Conservation (phyloP, 78 protist genomes). For the Speleostelium caveatum region DNA sequence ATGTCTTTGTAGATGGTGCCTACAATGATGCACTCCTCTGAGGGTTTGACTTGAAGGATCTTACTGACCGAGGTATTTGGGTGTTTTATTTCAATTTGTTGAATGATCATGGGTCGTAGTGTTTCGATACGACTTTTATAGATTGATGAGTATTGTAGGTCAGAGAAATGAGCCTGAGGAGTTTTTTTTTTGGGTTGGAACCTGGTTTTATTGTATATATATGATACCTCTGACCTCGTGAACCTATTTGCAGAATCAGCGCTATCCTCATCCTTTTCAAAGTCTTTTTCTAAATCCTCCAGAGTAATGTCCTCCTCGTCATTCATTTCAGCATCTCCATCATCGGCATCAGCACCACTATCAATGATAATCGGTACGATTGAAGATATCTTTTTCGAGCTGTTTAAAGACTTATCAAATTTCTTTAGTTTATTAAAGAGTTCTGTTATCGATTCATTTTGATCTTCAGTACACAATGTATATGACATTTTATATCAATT, state of each 20-base stretch:
- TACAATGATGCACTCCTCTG: constrained; percentile 60
- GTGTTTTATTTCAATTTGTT: neutral
- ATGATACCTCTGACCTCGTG: neutral
- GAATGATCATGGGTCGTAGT: constrained; percentile 20
- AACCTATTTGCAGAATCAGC: neutral
- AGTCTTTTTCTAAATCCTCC: too few relatives aligned
- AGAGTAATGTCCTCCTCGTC: too few relatives aligned
- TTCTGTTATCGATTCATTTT: neutral
- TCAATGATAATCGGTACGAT: neutral
- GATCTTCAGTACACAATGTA: neutral
- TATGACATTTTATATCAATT: neutral
- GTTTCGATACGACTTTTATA: constrained; percentile 47
- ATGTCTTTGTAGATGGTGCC: constrained; percentile 81
- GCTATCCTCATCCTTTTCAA: too few relatives aligned
- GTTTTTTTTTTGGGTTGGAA: neutral
- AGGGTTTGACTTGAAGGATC: constrained; percentile 67
- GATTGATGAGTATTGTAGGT: constrained; percentile 33
- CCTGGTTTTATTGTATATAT: neutral
- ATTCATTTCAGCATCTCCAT: neutral
- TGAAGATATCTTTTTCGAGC: too few relatives aligned
- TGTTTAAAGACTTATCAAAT: neutral
- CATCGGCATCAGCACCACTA: neutral
- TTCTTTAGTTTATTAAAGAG: neutral
- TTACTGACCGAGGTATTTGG: constrained; percentile 18
- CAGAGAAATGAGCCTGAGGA: neutral